Base-by-base conservation (phyloP, 1,284 basidiomycete genomes). In the Melampsora allii-populina region DNA sequence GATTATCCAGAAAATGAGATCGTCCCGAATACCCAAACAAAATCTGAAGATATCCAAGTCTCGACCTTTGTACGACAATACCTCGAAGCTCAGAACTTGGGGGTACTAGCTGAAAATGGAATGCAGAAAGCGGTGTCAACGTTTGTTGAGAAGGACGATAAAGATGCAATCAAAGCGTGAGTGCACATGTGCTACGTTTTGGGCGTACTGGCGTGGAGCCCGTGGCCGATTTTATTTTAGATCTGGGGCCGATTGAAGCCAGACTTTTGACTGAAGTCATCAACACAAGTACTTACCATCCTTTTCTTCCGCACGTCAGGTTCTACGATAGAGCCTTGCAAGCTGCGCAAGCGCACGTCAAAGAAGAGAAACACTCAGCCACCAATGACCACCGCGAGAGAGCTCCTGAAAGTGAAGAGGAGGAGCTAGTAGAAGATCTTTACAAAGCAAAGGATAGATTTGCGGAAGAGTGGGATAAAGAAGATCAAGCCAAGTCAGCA, bases 91-190 rank as follows among this genome's bases (percentile, higher is more conserved):
- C 94, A 97, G 83, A 90, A 92, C 79, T 83, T 96, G 78, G 91
- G 94, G 82, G 83, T 96, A 63, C 83, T 97, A 19, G 90, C 89
- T 1, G 91, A 94, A 82, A 85, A 84, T 56, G 91, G 90, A 21
- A 90, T 97, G 88, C 89, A 89, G 60, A 89, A 92, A 80, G 94
- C 94, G 6, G 92, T 97, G 73, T 89, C 91, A 1, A 86, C 88
- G 80, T 96, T 91, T 82, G 92, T 97, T 73, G 93, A 95, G 81
- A 97, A 97, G 84, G 94, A 95, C 78, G 92, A 94, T 82, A 88
- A 87, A 58, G 90, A 94, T 83, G 91, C 94, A 3, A 94, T 97
- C 80, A 87, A 89, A 76, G 86, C 84, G 93, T 94, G 77, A 63
- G 71, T 27, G 2, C 42, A 78, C 88, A 86, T 5, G 33, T 56